These are phyloP conservation scores for Amanita thiersii DNA, from an alignment of 768 basidiomycete species.

Conservation along the genomic window DNA sequence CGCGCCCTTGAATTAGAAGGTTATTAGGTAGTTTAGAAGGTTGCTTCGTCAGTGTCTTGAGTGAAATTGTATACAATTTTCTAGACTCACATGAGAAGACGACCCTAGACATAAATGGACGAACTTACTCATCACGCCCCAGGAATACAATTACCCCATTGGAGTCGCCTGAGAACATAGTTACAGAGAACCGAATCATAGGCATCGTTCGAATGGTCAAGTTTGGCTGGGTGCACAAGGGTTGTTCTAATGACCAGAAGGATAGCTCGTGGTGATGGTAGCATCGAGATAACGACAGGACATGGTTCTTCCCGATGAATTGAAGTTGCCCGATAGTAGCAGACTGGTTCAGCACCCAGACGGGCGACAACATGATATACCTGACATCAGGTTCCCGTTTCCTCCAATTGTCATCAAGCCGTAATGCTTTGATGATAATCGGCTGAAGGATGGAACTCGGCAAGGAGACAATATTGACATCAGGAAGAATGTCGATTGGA, in stretches of 20 bases:
- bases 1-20: conserved; percentile 5
- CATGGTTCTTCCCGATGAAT: conserved; percentile 4
- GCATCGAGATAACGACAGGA: conserved; percentile 6
- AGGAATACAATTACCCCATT: conserved; percentile 4
- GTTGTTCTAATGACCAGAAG: conserved; percentile 1
- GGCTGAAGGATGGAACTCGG: conserved; percentile 31
- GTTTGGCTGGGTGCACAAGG: not conserved
- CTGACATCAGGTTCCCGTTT: conserved; percentile 1
- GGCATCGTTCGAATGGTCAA: not conserved
- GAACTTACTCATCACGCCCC: conserved; percentile 3
- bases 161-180: not conserved
- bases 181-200: conserved; percentile 7
- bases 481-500: conserved; percentile 35
- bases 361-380: conserved; percentile 1
- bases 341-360: conserved; percentile 1
- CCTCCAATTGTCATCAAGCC: conserved; percentile 43
- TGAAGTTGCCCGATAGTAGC: conserved; percentile 7
- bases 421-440: conserved; percentile 33
- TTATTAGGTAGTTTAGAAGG: not conserved
- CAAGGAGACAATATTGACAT: conserved; percentile 23
- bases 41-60: too few relatives aligned
- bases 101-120: too few relatives aligned
- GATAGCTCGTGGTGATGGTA: conserved; percentile 5
- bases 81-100: too few relatives aligned
- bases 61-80: too few relatives aligned